Conservation (phyloP, 208 protist species). For the Trypanosoma lewisi region DNA sequence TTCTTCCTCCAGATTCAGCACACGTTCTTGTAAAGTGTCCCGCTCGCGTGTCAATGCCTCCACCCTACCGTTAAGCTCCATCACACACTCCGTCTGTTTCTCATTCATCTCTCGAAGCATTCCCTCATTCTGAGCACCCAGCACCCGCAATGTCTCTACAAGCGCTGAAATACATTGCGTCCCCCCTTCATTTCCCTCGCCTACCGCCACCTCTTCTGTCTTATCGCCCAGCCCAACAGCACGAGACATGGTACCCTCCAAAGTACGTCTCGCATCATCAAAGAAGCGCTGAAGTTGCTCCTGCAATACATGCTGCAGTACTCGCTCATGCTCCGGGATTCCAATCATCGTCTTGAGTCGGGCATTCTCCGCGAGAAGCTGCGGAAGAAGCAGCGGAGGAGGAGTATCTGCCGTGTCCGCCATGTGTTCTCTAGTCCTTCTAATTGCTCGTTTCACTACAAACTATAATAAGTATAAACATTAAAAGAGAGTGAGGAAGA, state of each 20-base stretch:
- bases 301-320: conserved; percentile 48
- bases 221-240: conserved; percentile 10
- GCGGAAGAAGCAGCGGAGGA: conserved; percentile 14
- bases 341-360: conserved; percentile 35
- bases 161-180: conserved; percentile 11
- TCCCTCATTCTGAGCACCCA: conserved; percentile 42
- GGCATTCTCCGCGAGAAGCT: conserved; percentile 66
- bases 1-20: conserved; percentile 25
- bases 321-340: conserved; percentile 50
- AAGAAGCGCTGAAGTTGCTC: conserved; percentile 61
- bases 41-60: conserved; percentile 51
- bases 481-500: too few species aligned
- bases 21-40: conserved; percentile 27
- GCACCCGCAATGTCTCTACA: conserved; percentile 31
- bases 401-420: conserved; percentile 2
- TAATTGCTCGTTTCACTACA: background rate
- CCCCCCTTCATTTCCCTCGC: background rate
- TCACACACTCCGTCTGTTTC: conserved; percentile 35
- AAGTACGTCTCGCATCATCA: conserved; percentile 29
- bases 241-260: conserved; percentile 12
- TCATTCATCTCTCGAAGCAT: conserved; percentile 30
- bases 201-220: conserved; percentile 7
- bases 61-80: conserved; percentile 42
- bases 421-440: background rate
- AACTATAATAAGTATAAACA: too few species aligned